Conservation (phyloP, 768 basidiomycete species). For the Cubamyces sp. region DNA sequence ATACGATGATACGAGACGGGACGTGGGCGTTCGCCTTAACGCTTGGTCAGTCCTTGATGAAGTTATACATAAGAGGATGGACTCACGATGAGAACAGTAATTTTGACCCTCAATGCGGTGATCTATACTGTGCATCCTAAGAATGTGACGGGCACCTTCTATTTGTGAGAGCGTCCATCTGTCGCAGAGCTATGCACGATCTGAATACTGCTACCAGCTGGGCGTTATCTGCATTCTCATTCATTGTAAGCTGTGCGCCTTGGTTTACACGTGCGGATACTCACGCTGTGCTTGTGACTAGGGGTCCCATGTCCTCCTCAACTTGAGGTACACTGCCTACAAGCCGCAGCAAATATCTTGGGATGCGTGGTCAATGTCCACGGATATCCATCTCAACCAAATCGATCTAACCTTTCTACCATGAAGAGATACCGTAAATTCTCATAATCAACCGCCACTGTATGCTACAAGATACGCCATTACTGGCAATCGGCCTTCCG, state of each 20-base stretch:
- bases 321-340: slow-evolving; percentile 9
- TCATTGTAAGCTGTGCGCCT: background rate
- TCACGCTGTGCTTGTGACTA: background rate
- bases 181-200: background rate
- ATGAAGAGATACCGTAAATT: too few relatives aligned
- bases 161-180: slow-evolving; percentile 10
- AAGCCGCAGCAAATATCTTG: background rate
- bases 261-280: too few relatives aligned
- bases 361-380: background rate
- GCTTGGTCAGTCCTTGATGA: slow-evolving; percentile 1
- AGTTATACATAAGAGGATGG: too few relatives aligned
- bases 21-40: slow-evolving; percentile 17
- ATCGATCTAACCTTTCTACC: too few relatives aligned
- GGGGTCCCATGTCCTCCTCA: slow-evolving; percentile 19
- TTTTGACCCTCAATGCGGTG: slow-evolving; percentile 24
- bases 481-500: too few relatives aligned
- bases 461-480: too few relatives aligned
- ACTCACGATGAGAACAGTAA: background rate
- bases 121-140: slow-evolving; percentile 17
- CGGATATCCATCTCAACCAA: background rate
- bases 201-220: background rate
- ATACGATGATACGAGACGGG: slow-evolving; percentile 13
- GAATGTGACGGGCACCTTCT: slow-evolving; percentile 16
- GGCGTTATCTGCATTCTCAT: slow-evolving; percentile 13
- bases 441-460: too few relatives aligned